Percentiles rank a stretch among this genome's conserved stretches.
These are phyloP conservation scores for Colletotrichum sp. DNA, from an alignment of 2,329 filamentous ascomycete genomes.

Conservation along the genomic window DNA sequence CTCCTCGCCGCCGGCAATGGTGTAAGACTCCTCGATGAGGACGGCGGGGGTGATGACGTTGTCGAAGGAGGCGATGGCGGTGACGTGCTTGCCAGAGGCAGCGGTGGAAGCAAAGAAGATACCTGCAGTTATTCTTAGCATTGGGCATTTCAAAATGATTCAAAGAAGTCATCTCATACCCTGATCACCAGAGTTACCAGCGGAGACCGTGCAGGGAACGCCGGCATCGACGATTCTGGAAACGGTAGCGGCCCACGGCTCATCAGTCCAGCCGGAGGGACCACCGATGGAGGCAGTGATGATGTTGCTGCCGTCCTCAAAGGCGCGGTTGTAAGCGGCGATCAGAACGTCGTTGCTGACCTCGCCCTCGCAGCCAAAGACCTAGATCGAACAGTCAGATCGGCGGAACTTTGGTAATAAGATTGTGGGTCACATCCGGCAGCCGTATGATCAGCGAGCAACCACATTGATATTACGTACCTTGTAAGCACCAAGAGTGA, in stretches of 20 bases:
- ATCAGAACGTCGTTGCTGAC: slow-evolving; percentile 63
- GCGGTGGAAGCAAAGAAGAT: slow-evolving; percentile 56
- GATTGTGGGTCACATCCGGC: not conserved
- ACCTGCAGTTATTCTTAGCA: not conserved
- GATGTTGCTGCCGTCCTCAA: slow-evolving; percentile 63
- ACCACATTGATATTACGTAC: not conserved
- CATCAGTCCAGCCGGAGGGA: slow-evolving; percentile 56
- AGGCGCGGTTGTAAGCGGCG: slow-evolving; percentile 63
- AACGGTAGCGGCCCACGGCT: slow-evolving; percentile 54
- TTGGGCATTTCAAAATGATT: not conserved
- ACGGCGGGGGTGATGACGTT: slow-evolving; percentile 49
- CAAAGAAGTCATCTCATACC: slow-evolving; percentile 30
- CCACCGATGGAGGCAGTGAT: slow-evolving; percentile 62
- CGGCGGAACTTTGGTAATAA: not conserved
- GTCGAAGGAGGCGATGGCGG: slow-evolving; percentile 56
- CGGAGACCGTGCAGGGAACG: slow-evolving; percentile 58
- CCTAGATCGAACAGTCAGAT: slow-evolving; percentile 23
- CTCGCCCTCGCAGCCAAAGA: slow-evolving; percentile 60
- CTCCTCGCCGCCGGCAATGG: slow-evolving; percentile 37
- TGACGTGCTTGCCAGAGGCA: slow-evolving; percentile 51
- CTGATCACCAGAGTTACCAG: slow-evolving; percentile 52
- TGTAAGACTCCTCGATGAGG: slow-evolving; percentile 46
- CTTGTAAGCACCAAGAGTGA: slow-evolving; percentile 60
- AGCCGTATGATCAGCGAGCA: not conserved
- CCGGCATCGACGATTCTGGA: slow-evolving; percentile 59